phyloP scores from a whole-genome alignment of 1,139 yeast genomes.

The Taphrina deformans region DNA sequence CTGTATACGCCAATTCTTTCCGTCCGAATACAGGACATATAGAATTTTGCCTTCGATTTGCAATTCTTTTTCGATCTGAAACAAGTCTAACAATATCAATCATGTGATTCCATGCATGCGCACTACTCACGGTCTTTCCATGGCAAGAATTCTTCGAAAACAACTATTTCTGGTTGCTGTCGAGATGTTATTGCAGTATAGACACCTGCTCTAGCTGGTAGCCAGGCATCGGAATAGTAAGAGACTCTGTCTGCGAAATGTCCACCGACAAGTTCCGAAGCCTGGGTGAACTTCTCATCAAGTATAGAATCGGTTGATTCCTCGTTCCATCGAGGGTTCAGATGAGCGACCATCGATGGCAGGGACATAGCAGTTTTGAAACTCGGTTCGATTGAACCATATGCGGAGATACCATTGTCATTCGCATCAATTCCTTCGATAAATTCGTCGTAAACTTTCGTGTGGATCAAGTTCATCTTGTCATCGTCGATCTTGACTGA shows the following conservation, averaged over 20 bases:
- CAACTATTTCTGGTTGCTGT: slow-evolving; percentile 52
- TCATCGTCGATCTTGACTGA: slow-evolving; percentile 44
- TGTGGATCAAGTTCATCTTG: slow-evolving; percentile 63
- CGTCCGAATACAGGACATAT: slow-evolving; percentile 78
- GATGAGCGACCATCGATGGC: slow-evolving; percentile 72
- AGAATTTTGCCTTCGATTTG: slow-evolving; percentile 57
- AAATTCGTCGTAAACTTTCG: slow-evolving; percentile 76
- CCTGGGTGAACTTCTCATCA: slow-evolving; percentile 66
- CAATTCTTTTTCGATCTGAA: slow-evolving; percentile 66
- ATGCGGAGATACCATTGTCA: slow-evolving; percentile 87
- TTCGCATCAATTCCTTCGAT: slow-evolving; percentile 93
- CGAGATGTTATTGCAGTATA: slow-evolving; percentile 59
- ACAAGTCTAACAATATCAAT: slow-evolving; percentile 60
- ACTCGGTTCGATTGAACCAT: slow-evolving; percentile 47
- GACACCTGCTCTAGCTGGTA: slow-evolving; percentile 83
- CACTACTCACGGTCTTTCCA: slow-evolving; percentile 83
- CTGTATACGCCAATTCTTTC: slow-evolving; percentile 80
- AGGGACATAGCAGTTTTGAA: slow-evolving; percentile 51
- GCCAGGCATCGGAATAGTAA: slow-evolving; percentile 81
- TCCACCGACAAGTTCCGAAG: slow-evolving; percentile 78
- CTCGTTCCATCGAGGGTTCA: slow-evolving; percentile 85
- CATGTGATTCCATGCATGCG: too few relatives aligned
- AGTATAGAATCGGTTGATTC: slow-evolving; percentile 56
- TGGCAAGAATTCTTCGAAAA: slow-evolving; percentile 74
- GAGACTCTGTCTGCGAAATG: slow-evolving; percentile 68